Evolutionary conservation across 2,329 filamentous ascomycete species (phyloP).

Genomic region (Botryotinia calthae): DNA sequence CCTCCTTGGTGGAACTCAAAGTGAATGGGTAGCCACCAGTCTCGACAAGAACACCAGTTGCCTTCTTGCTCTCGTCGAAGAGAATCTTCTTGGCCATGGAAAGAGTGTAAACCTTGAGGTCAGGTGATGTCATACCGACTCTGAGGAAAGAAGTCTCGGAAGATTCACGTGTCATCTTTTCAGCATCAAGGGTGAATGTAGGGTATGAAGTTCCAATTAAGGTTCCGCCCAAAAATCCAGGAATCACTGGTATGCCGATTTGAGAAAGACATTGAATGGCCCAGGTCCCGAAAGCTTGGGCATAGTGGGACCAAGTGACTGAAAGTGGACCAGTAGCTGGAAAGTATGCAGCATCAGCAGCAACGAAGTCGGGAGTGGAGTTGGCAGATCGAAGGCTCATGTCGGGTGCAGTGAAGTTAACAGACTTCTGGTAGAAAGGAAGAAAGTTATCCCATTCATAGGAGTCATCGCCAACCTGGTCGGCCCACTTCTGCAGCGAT

Average conservation of each 20-base stretch:
- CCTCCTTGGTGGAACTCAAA: slow-evolving; percentile 23
- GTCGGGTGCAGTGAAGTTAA: slow-evolving; percentile 19
- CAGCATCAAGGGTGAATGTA: slow-evolving; percentile 37
- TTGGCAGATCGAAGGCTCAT: slow-evolving; percentile 30
- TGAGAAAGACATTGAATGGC: slow-evolving; percentile 39
- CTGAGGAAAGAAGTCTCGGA: slow-evolving; percentile 42
- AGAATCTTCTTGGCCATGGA: slow-evolving; percentile 47
- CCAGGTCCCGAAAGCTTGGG: slow-evolving; percentile 37
- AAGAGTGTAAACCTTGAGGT: slow-evolving; percentile 42
- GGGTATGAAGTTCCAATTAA: slow-evolving; percentile 42
- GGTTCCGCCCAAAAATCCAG: slow-evolving; percentile 44
- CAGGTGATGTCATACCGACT: neutral
- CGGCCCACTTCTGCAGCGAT: slow-evolving; percentile 45
- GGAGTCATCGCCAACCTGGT: slow-evolving; percentile 41
- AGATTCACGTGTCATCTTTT: slow-evolving; percentile 37
- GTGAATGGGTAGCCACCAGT: slow-evolving; percentile 16
- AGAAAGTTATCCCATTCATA: slow-evolving; percentile 48
- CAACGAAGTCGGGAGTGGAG: slow-evolving; percentile 36
- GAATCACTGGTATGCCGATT: slow-evolving; percentile 37
- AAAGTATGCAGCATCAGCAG: slow-evolving; percentile 33
- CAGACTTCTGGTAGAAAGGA: slow-evolving; percentile 42
- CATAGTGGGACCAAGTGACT: slow-evolving; percentile 44
- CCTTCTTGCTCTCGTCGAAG: slow-evolving; percentile 43
- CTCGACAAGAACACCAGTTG: slow-evolving; percentile 42
- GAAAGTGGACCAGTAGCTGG: slow-evolving; percentile 40